A percentile compares a stretch with the other conserved stretches of the same genome.
phyloP scores from a whole-genome alignment of 176 grass and related monocot species.

The Guadua angustifolia region DNA sequence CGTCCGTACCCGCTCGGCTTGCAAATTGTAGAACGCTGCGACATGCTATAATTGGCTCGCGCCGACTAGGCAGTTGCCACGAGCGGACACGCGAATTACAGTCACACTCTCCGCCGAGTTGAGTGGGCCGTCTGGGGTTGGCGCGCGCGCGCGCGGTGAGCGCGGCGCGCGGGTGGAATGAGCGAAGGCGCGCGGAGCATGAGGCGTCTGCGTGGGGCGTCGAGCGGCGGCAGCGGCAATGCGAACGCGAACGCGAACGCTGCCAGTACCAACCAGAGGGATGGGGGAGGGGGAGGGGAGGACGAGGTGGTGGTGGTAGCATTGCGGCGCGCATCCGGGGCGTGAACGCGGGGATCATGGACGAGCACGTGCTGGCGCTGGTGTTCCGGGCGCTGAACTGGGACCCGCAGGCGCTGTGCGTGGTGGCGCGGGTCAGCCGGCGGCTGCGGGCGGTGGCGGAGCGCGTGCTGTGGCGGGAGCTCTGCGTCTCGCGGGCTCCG shows the following conservation, averaged over 20 bases:
- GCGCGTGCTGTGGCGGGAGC: constrained; percentile 70
- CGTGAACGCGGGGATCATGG: constrained; percentile 63
- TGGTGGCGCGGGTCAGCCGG: constrained; percentile 61
- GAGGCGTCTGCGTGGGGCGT: constrained; percentile 34
- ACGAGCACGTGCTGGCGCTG: constrained; percentile 64
- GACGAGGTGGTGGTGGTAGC: background rate
- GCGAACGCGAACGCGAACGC: background rate
- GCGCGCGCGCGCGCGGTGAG: background rate
- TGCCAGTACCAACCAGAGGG: background rate
- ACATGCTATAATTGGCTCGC: background rate
- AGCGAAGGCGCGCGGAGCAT: constrained; percentile 1
- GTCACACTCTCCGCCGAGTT: background rate
- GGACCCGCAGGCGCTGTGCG: constrained; percentile 62
- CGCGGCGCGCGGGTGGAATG: constrained; percentile 1
- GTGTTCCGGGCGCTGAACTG: constrained; percentile 66
- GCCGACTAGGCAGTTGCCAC: background rate
- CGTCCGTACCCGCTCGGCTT: background rate
- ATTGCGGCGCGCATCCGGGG: constrained; percentile 30
- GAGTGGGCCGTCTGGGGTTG: background rate
- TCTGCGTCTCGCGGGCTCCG: constrained; percentile 68
- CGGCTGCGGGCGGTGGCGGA: constrained; percentile 63
- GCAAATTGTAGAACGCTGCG: background rate
- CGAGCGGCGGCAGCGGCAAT: background rate
- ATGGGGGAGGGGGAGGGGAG: background rate
- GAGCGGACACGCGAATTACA: background rate